A percentile compares a stretch with the other conserved stretches of the same genome.
phyloP scores from a whole-genome alignment of 768 basidiomycete species.

The Boletus pseudopeckii region DNA sequence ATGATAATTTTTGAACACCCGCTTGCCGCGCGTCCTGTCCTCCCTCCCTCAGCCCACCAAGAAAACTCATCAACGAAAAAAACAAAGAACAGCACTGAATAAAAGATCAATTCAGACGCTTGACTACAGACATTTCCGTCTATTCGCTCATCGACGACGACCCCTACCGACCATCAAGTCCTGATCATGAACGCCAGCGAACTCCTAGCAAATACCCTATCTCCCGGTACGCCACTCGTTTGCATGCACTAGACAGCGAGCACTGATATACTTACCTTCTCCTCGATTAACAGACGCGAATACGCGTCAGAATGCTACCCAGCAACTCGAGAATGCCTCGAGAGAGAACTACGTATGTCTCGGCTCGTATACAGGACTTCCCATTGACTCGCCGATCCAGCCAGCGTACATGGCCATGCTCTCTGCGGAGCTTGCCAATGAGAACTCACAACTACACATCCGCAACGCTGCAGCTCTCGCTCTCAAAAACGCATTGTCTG shows the following conservation, averaged over 20 bases:
- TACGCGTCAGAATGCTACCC: slow-evolving; percentile 89
- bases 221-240: slow-evolving; percentile 61
- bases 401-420: slow-evolving; percentile 93
- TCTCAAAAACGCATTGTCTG: slow-evolving; percentile 90
- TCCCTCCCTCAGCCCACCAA: slow-evolving; percentile 27
- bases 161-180: slow-evolving; percentile 17
- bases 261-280: slow-evolving; percentile 27
- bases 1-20: slow-evolving; percentile 33
- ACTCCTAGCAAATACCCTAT: slow-evolving; percentile 90
- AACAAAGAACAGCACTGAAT: not conserved
- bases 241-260: slow-evolving; percentile 29
- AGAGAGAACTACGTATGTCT: slow-evolving; percentile 83
- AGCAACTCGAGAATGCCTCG: slow-evolving; percentile 82
- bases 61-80: slow-evolving; percentile 1
- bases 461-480: slow-evolving; percentile 96
- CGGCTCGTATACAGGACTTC: not conserved
- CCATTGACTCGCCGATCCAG: slow-evolving; percentile 42
- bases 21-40: slow-evolving; percentile 31
- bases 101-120: slow-evolving; percentile 14
- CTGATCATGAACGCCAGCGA: slow-evolving; percentile 84
- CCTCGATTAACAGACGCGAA: slow-evolving; percentile 58
- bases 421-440: slow-evolving; percentile 78
- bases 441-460: slow-evolving; percentile 63
- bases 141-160: slow-evolving; percentile 22
- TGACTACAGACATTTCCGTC: slow-evolving; percentile 14